A percentile compares a stretch with the other conserved stretches of the same genome.
These are phyloP conservation scores for Avena sativa DNA, from an alignment of 176 grass and related monocot species.

Conservation along the genomic window DNA sequence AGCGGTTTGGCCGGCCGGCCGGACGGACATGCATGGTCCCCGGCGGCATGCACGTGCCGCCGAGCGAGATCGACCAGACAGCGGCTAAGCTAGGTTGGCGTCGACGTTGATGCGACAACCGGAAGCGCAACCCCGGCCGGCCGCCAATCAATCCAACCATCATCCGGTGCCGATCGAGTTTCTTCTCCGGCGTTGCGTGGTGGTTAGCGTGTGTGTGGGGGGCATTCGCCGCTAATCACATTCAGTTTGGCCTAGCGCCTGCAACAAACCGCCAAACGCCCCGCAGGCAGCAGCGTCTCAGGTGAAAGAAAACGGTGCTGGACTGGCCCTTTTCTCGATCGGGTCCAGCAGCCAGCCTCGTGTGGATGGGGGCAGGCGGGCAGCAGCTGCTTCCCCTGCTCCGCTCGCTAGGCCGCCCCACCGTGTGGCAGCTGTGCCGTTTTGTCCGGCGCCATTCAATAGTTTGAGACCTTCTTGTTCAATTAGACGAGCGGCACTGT, in stretches of 20 bases:
- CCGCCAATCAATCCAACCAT: neutral
- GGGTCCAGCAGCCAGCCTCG: neutral
- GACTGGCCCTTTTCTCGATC: neutral
- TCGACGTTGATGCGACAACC: slow-evolving; percentile 50
- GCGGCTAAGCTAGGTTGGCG: neutral
- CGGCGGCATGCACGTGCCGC: slow-evolving; percentile 46
- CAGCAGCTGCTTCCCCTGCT: neutral
- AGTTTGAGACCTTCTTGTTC: slow-evolving; percentile 38
- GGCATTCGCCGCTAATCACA: too few species aligned
- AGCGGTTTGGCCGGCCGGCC: slow-evolving; percentile 1
- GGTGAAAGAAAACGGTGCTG: slow-evolving; percentile 27
- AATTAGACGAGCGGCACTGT: neutral
- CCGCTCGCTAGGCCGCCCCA: neutral
- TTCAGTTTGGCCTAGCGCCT: too few species aligned
- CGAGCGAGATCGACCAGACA: slow-evolving; percentile 30
- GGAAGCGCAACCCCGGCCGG: slow-evolving; percentile 14
- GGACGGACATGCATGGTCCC: slow-evolving; percentile 34
- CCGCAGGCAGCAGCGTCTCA: slow-evolving; percentile 16
- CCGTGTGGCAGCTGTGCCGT: slow-evolving; percentile 24
- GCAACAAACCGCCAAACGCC: neutral
- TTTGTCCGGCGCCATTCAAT: slow-evolving; percentile 37
- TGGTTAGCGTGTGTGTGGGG: too few species aligned
- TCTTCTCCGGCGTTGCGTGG: too few species aligned
- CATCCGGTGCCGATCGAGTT: too few species aligned
- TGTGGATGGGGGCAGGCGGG: neutral